Conservation (phyloP, 805 yeast genomes). For the Phaffomyces opuntiae region DNA sequence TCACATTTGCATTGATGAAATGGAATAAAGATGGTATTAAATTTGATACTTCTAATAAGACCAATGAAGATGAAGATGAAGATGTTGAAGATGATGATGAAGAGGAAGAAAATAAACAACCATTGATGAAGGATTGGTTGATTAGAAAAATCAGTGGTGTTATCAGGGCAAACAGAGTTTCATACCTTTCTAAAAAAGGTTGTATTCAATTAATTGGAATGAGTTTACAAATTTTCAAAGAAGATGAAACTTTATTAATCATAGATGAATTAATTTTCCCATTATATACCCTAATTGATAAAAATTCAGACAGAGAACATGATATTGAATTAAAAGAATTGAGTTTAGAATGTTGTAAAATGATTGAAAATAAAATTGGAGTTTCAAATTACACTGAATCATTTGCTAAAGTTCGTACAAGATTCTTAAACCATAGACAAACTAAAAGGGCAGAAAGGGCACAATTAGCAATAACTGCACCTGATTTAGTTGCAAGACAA, state of each 20-base stretch:
- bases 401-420: slow-evolving; percentile 57
- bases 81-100: background rate
- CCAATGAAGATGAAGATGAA: slow-evolving; percentile 17
- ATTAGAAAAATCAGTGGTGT: slow-evolving; percentile 54
- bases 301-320: slow-evolving; percentile 26
- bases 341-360: slow-evolving; percentile 58
- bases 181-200: slow-evolving; percentile 55
- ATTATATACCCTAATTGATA: slow-evolving; percentile 41
- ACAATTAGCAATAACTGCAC: slow-evolving; percentile 66
- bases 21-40: slow-evolving; percentile 47
- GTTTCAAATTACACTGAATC: slow-evolving; percentile 56
- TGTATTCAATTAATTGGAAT: slow-evolving; percentile 68
- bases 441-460: slow-evolving; percentile 75
- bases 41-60: slow-evolving; percentile 15
- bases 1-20: slow-evolving; percentile 49
- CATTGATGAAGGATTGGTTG: slow-evolving; percentile 50
- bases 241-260: slow-evolving; percentile 32
- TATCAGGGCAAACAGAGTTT: slow-evolving; percentile 57
- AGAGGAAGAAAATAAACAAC: slow-evolving; percentile 1
- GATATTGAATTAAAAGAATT: slow-evolving; percentile 45
- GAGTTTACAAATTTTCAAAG: slow-evolving; percentile 42
- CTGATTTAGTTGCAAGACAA: slow-evolving; percentile 74
- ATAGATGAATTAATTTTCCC: slow-evolving; percentile 50
- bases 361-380: slow-evolving; percentile 65
- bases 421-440: slow-evolving; percentile 53